Base-by-base conservation (phyloP, 2,329 filamentous ascomycete genomes). In the Lomentospora prolificans region DNA sequence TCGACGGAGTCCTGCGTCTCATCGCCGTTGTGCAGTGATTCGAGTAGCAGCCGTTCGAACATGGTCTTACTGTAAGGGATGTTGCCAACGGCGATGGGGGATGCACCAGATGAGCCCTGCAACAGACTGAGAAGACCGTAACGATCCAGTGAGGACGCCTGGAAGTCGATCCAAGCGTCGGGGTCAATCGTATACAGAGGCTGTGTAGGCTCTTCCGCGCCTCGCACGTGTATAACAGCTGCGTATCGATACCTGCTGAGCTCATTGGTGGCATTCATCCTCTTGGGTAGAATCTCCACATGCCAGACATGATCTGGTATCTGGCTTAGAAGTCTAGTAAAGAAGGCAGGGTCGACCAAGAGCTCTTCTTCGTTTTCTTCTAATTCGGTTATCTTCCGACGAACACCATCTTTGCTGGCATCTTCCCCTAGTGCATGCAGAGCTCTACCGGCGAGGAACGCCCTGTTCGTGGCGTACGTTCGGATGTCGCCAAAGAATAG, bases 1-100 rank as follows among this genome's bases (percentile, higher is more conserved):
- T 71, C n/a, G 67, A 65, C 14, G 68, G 67, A 57, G 78, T 71
- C 57, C 78, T 71, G 55, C 63, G 75, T 33, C 12, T 12, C 74
- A 55, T 70, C n/a, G n/a, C n/a, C 36, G 8, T 41, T 17, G n/a
- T 17, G 8, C 5, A 41, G 36, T 5, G 36, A 55, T 3, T 61
- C 57, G 19, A 63, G 12, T 2, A 66, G 36, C 6, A 53, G 39
- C 53, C 61, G 54, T 56, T 67, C 64, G 1, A 65, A 67, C 55
- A 55, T 66, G 58, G 57, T 72, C 61, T 60, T 72, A 60, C 55
- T 59, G 50, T 63, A 59, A 0, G 65, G 62, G 10, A 67, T 66
- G 27, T 65, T 65, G 31, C 58, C 50, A 5, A 67, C 28, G 0
- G 65, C 59, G 0, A 65, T 25, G 3, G 53, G 7, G 12, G 30